These are phyloP conservation scores for Hyphopichia homilentoma DNA, from an alignment of 805 yeast genomes.

Conservation along the genomic window DNA sequence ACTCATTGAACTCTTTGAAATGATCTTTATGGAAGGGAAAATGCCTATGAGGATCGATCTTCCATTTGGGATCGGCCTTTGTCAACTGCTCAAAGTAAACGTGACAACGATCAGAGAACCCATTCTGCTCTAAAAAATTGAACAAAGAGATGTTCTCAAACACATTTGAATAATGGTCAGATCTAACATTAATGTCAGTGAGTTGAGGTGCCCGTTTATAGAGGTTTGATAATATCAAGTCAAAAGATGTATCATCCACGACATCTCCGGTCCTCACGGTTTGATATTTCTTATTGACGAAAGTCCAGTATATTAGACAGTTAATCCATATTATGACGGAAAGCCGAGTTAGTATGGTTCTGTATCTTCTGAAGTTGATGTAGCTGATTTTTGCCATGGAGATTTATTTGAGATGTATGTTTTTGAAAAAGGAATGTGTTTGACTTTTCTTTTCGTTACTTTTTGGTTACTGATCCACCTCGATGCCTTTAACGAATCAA, in stretches of 20 bases:
- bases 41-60: slow-evolving; percentile 11
- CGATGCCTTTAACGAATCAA: no score
- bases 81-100: slow-evolving; percentile 15
- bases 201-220: background rate
- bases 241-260: slow-evolving; percentile 1
- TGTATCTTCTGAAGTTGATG: background rate
- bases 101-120: slow-evolving; percentile 16
- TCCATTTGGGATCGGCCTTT: slow-evolving; percentile 11
- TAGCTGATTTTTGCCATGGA: background rate
- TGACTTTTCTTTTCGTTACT: no score
- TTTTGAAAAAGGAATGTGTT: no score
- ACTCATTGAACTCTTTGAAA: slow-evolving; percentile 7
- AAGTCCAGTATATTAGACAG: slow-evolving; percentile 1
- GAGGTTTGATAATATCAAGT: background rate
- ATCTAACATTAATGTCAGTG: background rate
- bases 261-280: background rate
- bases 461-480: no score
- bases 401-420: background rate
- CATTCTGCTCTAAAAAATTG: slow-evolving; percentile 8
- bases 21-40: slow-evolving; percentile 11
- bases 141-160: slow-evolving; percentile 4
- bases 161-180: background rate
- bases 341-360: background rate
- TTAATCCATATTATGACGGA: background rate
- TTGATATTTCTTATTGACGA: background rate